Base-by-base conservation (phyloP, 2,329 filamentous ascomycete genomes). In the Paradendryphiella salina region DNA sequence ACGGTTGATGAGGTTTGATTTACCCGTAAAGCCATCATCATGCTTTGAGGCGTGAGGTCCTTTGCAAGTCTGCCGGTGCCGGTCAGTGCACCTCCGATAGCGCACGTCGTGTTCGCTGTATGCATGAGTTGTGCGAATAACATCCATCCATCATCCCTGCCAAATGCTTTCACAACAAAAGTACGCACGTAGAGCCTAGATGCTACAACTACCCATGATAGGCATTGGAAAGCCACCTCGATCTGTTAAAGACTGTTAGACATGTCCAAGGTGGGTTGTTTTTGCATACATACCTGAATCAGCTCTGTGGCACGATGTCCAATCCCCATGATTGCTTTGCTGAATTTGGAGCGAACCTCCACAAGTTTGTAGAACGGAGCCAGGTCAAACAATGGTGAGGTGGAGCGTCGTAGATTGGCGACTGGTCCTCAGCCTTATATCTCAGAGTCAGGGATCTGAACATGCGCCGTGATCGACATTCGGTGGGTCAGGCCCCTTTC, bases 121-220 rank as follows among this genome's bases (percentile, higher is more conserved):
- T 46, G 48, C 21, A 48, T 47, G 11, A 56, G 42, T 20, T 49
- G 35, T 11, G 57, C 57, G 13, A 50, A 39, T 11, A 56, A 17
- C 52, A 60, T 60, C 34, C 54, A 43, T 8, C 47, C 54, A 35
- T 60, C 57, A 39, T 58, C 57, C 29, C 26, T 17, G 23, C 57
- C 54, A 28, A 60, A 60, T 1, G 50, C 48, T 20, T 47, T 50
- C 15, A 60, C 54, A 5, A 60, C 17, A 18, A 32, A 28, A 7
- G 39, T 31, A 9, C 57, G 38, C 2, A 55, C 54, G 23, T 50
- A 60, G 29, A 52, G 14, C 23, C 57, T 33, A 18, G 57, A 23
- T 8, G 39, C 41, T 20, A 44, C 39, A 35, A 26, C 39, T 32
- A 49, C 37, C 38, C 46, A 49, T 36, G 46, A 33, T 26, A 43